phyloP scores from a whole-genome alignment of 768 basidiomycete species.

The Rhodotorula taiwanensis region DNA sequence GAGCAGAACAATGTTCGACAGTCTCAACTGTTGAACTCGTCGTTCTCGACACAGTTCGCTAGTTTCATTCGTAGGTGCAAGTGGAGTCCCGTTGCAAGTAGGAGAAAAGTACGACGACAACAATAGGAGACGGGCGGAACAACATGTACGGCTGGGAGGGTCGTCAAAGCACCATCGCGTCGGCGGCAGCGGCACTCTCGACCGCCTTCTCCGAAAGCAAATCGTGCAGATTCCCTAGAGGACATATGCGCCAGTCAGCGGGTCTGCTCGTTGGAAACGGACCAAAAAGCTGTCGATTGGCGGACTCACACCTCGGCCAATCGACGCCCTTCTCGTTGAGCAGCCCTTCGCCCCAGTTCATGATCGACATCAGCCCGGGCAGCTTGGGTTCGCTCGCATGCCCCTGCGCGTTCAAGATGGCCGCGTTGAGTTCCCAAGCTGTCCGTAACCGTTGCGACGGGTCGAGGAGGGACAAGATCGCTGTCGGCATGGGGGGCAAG shows the following conservation, averaged over 20 bases:
- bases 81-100: too few relatives aligned
- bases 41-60: too few relatives aligned
- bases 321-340: conserved; percentile 26
- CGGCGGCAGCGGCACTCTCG: background rate
- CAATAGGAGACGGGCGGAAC: too few relatives aligned
- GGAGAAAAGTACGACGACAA: too few relatives aligned
- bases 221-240: conserved; percentile 1
- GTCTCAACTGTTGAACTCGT: too few relatives aligned
- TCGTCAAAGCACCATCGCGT: conserved; percentile 1
- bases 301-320: conserved; percentile 23
- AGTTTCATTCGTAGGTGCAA: too few relatives aligned
- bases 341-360: conserved; percentile 73
- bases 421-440: conserved; percentile 91
- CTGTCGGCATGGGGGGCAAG: conserved; percentile 49
- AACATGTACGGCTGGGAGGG: too few relatives aligned
- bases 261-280: too few relatives aligned
- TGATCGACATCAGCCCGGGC: conserved; percentile 67
- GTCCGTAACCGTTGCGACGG: conserved; percentile 85
- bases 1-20: too few relatives aligned
- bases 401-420: conserved; percentile 83
- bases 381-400: conserved; percentile 91
- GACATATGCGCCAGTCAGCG: background rate
- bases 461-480: conserved; percentile 71
- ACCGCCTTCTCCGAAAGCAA: background rate
- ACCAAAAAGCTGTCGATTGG: too few relatives aligned